Evolutionary conservation across 129 eudicot genomes (phyloP), one percentile per base, ranked within the genome.

Genomic region (Chrysanthemum seticuspe): DNA sequence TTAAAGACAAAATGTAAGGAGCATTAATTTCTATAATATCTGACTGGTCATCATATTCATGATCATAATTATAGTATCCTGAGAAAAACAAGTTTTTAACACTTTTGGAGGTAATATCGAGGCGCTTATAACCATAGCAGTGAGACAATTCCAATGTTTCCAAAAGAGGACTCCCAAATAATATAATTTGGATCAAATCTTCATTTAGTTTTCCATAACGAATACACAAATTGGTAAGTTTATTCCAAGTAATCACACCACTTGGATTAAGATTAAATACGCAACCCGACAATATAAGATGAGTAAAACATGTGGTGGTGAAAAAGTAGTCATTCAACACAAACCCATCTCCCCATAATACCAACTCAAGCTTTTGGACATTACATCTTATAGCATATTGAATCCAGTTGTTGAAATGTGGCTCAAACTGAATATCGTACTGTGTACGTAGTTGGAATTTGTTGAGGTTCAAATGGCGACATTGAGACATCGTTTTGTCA

Each of bases 121-220:
- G 51, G 25, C 68, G 67, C 61, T 10, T 15, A 56, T 11, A 56
- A 56, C 61, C 61, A 9, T 56, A 11, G 27, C 80, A 76, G 25
- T 25, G 1, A 0, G 21, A n/a, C 36, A 76, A 54, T 6, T 11
- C 74, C 68, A 76, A 13, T 1, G 68, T 76, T 10, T 67, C 74
- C 74, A 76, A 67, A 5, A 67, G 3, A 76, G 74, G 74, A 67
- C 80, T 67, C n/a, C 74, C 74, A 0, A 74, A 76, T 57, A 76
- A 57, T 27, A 76, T 16, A 6, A 47, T 76, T 19, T 67, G 68
- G 67, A 76, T 76, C 52, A 57, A 25, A 36, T 47, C 52, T 48
- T 67, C 68, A 56, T 67, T 68, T 59, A 76, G 16, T 6, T 55
- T 76, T 3, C 49, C 50, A 47, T 6, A 2, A 2, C 23, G 6